phyloP scores from a whole-genome alignment of 495 filamentous ascomycete species.

The Aspergillus hancockii region DNA sequence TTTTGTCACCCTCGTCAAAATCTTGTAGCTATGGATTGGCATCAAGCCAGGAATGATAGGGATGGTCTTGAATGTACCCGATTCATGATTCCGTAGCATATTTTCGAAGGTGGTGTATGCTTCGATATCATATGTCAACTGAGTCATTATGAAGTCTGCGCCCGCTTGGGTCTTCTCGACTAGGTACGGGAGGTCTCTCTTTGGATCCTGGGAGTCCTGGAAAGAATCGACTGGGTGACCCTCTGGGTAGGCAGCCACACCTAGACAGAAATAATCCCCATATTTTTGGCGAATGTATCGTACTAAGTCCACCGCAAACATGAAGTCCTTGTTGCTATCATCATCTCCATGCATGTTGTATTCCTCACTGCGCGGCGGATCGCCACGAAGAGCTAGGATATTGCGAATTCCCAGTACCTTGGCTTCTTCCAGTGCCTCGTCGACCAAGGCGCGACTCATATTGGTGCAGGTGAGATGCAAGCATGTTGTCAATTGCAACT shows the following conservation, averaged over 20 bases:
- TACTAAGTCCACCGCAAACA: constrained; percentile 87
- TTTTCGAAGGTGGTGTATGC: constrained; percentile 80
- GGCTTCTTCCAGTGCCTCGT: constrained; percentile 86
- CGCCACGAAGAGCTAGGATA: constrained; percentile 91
- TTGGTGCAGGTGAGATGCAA: constrained; percentile 97
- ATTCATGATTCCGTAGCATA: constrained; percentile 76
- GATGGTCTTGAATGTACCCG: constrained; percentile 82
- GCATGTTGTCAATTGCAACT: constrained; percentile 90
- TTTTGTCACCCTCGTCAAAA: constrained; percentile 92
- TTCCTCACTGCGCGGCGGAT: constrained; percentile 86
- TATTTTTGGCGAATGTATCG: constrained; percentile 81
- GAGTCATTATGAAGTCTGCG: constrained; percentile 99
- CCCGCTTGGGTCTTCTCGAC: constrained; percentile 90
- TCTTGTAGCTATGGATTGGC: constrained; percentile 97
- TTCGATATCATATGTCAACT: constrained; percentile 88
- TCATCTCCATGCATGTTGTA: constrained; percentile 69
- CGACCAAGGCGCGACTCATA: constrained; percentile 84
- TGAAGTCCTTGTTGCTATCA: constrained; percentile 77
- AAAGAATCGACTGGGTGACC: constrained; percentile 92
- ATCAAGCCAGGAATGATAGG: constrained; percentile 93
- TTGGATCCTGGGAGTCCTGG: constrained; percentile 73
- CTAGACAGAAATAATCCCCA: constrained; percentile 96
- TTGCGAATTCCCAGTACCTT: constrained; percentile 93
- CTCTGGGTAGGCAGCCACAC: constrained; percentile 92
- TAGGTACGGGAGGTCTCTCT: constrained; percentile 83